Base-by-base conservation (phyloP, 495 filamentous ascomycete species). In the Penicillium nucicola region DNA sequence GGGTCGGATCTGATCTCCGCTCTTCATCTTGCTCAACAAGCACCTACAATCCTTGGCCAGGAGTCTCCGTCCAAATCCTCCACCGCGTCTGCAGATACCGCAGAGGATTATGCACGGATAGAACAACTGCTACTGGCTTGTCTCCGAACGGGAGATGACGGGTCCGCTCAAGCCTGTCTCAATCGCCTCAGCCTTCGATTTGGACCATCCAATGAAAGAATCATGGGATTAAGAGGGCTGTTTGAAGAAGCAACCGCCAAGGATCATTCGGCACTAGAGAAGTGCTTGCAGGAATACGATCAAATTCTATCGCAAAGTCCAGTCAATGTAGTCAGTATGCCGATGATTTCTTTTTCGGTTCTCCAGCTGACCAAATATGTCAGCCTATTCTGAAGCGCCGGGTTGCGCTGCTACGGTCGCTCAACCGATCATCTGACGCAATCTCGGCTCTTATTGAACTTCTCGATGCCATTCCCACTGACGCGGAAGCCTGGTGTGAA, bases 401-500 rank as follows among this genome's bases (percentile, higher is more conserved):
- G 17, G 80, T 92, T 49, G 87, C 92, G 17, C 78, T 98, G 28
- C 69, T 97, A 31, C 78, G 82, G 47, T 87, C 86, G 23, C 75
- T 95, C 55, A 80, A 80, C 17, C 79, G 82, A 48, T 68, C 77
- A 3, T 61, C 79, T 9, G 89, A 95, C 50, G 89, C 93, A 11
- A 87, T 89, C 39, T 74, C 82, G 43, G 81, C 83, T 33, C 71
- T 97, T 35, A 81, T 84, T 51, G 75, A 84, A 49, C 75, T 97
- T 23, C 77, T 98, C 35, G 84, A 91, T 52, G 81, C 85, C 49
- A 86, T 87, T 9, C 92, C 93, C 5, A 96, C 89, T 7, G 95
- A 97, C 72, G 85, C 86, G 10, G 93, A 98, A 67, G 85, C 89
- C 14, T 98, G 93, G 93, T 84, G 89, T 44, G 93, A 98, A 73